Base-by-base conservation (phyloP, 306 rosid species). In the Pueraria montana region DNA sequence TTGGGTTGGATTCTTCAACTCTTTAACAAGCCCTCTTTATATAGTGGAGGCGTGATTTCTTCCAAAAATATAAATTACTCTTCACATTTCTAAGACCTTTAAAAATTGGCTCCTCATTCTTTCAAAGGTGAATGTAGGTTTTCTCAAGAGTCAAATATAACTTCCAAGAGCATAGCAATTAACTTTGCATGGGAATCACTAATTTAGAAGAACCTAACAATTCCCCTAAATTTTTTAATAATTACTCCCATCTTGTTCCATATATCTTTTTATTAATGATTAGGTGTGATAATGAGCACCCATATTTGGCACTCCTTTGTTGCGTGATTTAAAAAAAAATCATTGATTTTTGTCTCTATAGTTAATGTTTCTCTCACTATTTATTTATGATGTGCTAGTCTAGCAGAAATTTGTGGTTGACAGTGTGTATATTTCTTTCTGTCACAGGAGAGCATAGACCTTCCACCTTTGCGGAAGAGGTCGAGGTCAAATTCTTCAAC, bases 401-500 rank as follows among this genome's bases (percentile, higher is more conserved):
- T 26, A 58, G 45, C 16, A 59, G 76, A 76, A 34, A 62, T 77
- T 23, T 62, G 7, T 71, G 23, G 18, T 17, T 32, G 67, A 86
- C 20, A 10, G 6, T 46, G 36, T 53, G 13, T 38, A 5, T 38
- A 5, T 74, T 80, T 76, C 72, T 24, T 53, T 56, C 68, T 24
- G 17, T 82, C 36, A 48, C 86, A 93, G 92, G 80, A 78, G 74
- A 62, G 34, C 62, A 8, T 79, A 18, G 89, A 81, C 17, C 85
- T 87, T 78, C 87, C 85, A n/a, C 2, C 81, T 72, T 53, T 56
- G 40, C 80, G 91, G 67, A 93, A 86, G 88, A 85, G 94, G 84
- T 72, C 89, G 6, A 80, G 96, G 71, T 67, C 87, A 16, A 77
- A 46, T 62, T 74, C 94, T 40, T 84, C 93, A 26, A 46, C 91